Evolutionary conservation across 2,329 filamentous ascomycete genomes (phyloP).

Genomic region (Hortaea werneckii): DNA sequence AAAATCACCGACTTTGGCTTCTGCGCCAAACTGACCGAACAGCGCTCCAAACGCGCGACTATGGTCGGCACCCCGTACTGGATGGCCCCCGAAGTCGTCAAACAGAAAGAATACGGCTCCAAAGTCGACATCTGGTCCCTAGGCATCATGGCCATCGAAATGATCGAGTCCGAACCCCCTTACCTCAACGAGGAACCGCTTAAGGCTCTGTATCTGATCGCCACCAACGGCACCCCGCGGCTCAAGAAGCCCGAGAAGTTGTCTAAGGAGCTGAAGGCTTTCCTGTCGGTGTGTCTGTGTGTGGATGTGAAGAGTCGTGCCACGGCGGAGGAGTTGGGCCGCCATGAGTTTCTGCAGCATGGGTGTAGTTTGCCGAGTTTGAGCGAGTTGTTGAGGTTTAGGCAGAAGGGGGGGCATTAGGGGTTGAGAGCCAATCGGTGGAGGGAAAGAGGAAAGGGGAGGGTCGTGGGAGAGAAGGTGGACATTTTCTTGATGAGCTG

Average conservation of each 20-base stretch:
- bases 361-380: slow-evolving; percentile 77
- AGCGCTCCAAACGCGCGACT: slow-evolving; percentile 92
- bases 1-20: slow-evolving; percentile 97
- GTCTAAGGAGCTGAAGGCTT: slow-evolving; percentile 94
- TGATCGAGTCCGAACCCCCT: slow-evolving; percentile 97
- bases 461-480: too few species aligned
- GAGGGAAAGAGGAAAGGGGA: too few species aligned
- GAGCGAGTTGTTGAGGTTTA: slow-evolving; percentile 75
- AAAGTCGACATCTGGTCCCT: slow-evolving; percentile 99
- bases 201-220: slow-evolving; percentile 94
- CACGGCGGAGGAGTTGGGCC: slow-evolving; percentile 77
- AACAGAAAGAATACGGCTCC: slow-evolving; percentile 96
- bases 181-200: slow-evolving; percentile 97
- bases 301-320: slow-evolving; percentile 93
- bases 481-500: too few species aligned
- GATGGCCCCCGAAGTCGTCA: slow-evolving; percentile 99
- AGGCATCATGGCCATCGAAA: slow-evolving; percentile 99
- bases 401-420: slow-evolving; percentile 9
- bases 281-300: slow-evolving; percentile 90
- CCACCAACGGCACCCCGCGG: slow-evolving; percentile 90
- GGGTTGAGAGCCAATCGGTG: too few species aligned
- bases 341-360: slow-evolving; percentile 88
- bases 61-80: slow-evolving; percentile 99
- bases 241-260: slow-evolving; percentile 98
- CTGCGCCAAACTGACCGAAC: slow-evolving; percentile 95